phyloP scores from a whole-genome alignment of 2,329 filamentous ascomycete species.

The Zelopaecilomyces penicillatus region DNA sequence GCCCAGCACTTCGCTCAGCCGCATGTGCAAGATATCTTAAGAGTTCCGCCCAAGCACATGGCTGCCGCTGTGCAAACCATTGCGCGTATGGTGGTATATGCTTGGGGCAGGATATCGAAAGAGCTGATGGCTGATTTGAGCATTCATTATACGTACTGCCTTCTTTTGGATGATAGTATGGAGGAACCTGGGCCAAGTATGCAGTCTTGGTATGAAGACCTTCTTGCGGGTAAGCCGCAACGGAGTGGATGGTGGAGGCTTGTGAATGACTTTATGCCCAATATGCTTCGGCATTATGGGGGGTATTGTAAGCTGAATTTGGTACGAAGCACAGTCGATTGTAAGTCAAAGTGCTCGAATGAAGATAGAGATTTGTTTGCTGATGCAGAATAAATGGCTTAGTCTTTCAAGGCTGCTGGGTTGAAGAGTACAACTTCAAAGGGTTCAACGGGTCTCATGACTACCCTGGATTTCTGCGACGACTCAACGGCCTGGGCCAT shows the following conservation, averaged over 20 bases:
- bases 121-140: constrained; percentile 14
- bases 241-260: constrained; percentile 12
- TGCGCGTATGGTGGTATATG: constrained; percentile 21
- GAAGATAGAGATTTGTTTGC: background rate
- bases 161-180: constrained; percentile 13
- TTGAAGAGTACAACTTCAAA: constrained; percentile 15
- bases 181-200: constrained; percentile 9
- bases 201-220: constrained; percentile 13
- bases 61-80: constrained; percentile 14
- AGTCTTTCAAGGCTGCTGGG: constrained; percentile 15
- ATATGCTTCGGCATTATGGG: constrained; percentile 12
- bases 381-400: background rate
- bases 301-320: constrained; percentile 12
- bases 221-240: constrained; percentile 9
- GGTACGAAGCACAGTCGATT: constrained; percentile 12
- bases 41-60: constrained; percentile 8
- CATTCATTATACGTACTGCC: constrained; percentile 14
- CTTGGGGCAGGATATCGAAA: constrained; percentile 15
- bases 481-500: constrained; percentile 14
- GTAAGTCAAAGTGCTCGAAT: constrained; percentile 2
- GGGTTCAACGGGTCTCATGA: constrained; percentile 11
- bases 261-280: constrained; percentile 13
- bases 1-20: constrained; percentile 13
- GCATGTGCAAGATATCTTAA: constrained; percentile 6
- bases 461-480: constrained; percentile 14